Conservation (phyloP, 1,284 basidiomycete genomes). For the Rhodotorula sp. region DNA sequence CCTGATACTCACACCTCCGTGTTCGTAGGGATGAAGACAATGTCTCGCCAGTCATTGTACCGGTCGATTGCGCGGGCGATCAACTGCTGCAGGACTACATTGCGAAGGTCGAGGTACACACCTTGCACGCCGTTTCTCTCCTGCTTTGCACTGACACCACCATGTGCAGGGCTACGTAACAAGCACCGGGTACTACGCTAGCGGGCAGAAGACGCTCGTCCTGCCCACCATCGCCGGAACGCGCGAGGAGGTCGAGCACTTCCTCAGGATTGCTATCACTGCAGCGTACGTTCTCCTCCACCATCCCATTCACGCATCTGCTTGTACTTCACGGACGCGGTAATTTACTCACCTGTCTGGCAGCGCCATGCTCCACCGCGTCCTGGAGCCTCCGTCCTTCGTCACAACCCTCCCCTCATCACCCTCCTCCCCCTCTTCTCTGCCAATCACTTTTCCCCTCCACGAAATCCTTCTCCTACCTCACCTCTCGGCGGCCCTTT, state of each 20-base stretch:
- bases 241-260: background rate
- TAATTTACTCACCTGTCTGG: background rate
- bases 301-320: too few species aligned
- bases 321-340: too few species aligned
- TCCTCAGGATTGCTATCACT: background rate
- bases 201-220: background rate
- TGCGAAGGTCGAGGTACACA: too few species aligned
- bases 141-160: background rate
- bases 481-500: background rate
- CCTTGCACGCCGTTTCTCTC: background rate
- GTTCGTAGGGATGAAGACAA: too few species aligned
- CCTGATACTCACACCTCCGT: too few species aligned
- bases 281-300: background rate
- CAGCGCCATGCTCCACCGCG: conserved; percentile 1
- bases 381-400: background rate
- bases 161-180: background rate
- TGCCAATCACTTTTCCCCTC: background rate
- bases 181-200: background rate
- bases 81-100: too few species aligned
- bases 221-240: background rate
- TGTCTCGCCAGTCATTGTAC: too few species aligned
- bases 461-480: conserved; percentile 5
- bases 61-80: too few species aligned
- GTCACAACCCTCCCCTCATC: background rate
- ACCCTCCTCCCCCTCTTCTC: too few species aligned